A percentile compares a stretch with the other conserved stretches of the same genome.
Conservation (phyloP, 176 grass and related monocot genomes). For the Bothriochloa decipiens region DNA sequence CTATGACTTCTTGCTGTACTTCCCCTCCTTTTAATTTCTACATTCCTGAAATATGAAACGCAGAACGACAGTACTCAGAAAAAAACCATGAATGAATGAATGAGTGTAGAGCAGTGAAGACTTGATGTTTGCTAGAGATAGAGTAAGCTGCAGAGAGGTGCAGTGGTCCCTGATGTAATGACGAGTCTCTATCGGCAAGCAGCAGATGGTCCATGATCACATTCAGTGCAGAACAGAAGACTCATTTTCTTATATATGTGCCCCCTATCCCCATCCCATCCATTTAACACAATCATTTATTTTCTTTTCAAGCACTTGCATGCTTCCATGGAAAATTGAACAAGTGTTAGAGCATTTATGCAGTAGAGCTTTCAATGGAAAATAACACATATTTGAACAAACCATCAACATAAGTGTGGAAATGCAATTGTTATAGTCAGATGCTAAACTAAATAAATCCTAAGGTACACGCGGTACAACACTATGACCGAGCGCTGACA, state of each 20-base stretch:
- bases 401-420: constrained; percentile 9
- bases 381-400: not conserved
- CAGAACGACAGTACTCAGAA: not conserved
- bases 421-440: constrained; percentile 21
- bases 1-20: constrained; percentile 8
- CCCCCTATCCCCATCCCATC: not conserved
- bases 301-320: not conserved
- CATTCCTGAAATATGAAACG: constrained; percentile 11
- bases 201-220: constrained; percentile 44
- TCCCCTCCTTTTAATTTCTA: not conserved
- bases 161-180: not conserved
- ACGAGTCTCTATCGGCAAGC: constrained; percentile 32
- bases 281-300: not conserved
- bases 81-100: not conserved
- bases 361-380: not conserved
- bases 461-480: not conserved
- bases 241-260: not conserved
- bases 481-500: not conserved
- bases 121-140: not conserved
- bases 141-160: not conserved
- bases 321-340: constrained; percentile 15
- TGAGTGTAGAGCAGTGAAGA: not conserved
- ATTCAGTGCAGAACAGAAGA: constrained; percentile 34
- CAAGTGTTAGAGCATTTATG: not conserved
- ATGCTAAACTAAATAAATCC: constrained; percentile 24